Evolutionary conservation across 352 stramenopile species (phyloP), one percentile per base, ranked within the genome.

Genomic region (Phytopythium delawarense): DNA sequence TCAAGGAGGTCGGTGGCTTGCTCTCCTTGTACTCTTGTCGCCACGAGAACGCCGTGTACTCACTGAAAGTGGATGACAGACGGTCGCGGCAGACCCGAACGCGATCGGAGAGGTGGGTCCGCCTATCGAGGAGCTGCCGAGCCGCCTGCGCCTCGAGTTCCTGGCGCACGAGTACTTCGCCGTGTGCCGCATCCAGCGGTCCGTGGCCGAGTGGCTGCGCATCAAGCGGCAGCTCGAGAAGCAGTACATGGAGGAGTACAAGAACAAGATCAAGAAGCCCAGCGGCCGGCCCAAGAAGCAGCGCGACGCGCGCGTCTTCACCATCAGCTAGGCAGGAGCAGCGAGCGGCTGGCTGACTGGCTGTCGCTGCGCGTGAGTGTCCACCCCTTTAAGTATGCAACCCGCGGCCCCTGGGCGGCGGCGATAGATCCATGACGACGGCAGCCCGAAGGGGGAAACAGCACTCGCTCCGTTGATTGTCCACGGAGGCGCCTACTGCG

Each of bases 231-330:
- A 85, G 60, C 71, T 87, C 40, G 84, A 91, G 64, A 78, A 84
- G 57, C 72, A 76, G 58, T 85, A 82, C 64, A 88, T 90, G 73
- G 80, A 90, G 45, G 79, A 91, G 65, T 89, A 93, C 80, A 90
- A 89, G 53, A 89, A 84, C 68, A 91, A 91, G 69, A 93, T 91
- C 66, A 93, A 93, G 62, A 91, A 93, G 56, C 82, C 80, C 32
- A 90, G 78, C 28, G 78, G 80, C 2, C 79, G 81, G 11, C 80
- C 80, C 32, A 91, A 91, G 53, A 89, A 91, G 66, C 69, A 89
- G 62, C 84, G 82, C 30, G 80, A 91, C 61, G 81, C 80, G 15
- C 74, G 81, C 21, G 82, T 90, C 18, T 92, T 91, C 71, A 91
- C 84, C 32, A 80, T 89, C 58, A 75, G 73, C 59, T 90, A 83